Percentiles rank a stretch among this genome's conserved stretches.
Conservation (phyloP, 2,329 filamentous ascomycete species). For the Colletotrichum gloeosporioides region DNA sequence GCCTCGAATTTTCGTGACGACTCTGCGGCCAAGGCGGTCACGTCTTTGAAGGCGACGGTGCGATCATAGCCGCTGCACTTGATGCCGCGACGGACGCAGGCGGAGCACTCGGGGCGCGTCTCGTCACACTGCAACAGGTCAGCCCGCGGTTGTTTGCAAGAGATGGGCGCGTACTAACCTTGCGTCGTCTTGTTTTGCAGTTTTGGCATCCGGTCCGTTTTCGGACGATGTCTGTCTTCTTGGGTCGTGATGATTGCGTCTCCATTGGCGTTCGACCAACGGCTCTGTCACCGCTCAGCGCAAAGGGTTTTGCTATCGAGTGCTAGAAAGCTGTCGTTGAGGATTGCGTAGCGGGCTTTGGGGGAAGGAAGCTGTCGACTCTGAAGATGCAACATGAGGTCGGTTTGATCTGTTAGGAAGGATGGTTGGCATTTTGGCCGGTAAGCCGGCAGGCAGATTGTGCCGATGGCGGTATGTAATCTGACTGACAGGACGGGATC, state of each 20-base stretch:
- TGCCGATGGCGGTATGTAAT: neutral
- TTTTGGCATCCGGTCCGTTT: constrained; percentile 14
- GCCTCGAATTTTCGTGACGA: constrained; percentile 10
- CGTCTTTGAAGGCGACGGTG: constrained; percentile 5
- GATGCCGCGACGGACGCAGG: constrained; percentile 3
- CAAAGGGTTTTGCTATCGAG: neutral
- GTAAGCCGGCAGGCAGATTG: neutral
- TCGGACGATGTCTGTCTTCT: constrained; percentile 16
- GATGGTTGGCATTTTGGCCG: neutral
- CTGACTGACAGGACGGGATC: neutral
- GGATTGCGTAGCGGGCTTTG: neutral
- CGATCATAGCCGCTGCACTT: constrained; percentile 14
- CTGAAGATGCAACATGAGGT: neutral
- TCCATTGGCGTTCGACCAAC: neutral
- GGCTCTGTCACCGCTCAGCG: neutral
- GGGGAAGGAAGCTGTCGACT: neutral
- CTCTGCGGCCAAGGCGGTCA: constrained; percentile 4
- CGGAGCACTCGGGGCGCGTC: constrained; percentile 6
- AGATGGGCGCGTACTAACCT: neutral
- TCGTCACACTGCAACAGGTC: constrained; percentile 1
- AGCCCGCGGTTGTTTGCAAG: neutral
- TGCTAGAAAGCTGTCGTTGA: neutral
- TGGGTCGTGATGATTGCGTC: neutral
- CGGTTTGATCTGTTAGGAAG: neutral
- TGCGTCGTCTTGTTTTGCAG: constrained; percentile 8